A percentile compares a stretch with the other conserved stretches of the same genome.
phyloP scores from a whole-genome alignment of 2,329 filamentous ascomycete species.

The Knoxdaviesia proteae region DNA sequence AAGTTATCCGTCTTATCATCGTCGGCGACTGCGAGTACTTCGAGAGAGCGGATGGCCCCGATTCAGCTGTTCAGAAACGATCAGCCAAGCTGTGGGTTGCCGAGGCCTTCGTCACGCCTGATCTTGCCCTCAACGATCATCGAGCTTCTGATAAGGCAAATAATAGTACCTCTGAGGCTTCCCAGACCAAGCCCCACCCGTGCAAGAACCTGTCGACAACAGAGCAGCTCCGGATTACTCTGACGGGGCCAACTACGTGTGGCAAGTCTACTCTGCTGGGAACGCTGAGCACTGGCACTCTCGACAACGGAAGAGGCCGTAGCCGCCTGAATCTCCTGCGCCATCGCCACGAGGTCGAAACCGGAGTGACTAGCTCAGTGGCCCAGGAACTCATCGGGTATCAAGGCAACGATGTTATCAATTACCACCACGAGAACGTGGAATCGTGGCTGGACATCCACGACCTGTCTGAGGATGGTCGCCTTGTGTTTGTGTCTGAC shows the following conservation, averaged over 20 bases:
- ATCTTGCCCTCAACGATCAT: constrained; percentile 22
- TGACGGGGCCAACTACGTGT: constrained; percentile 75
- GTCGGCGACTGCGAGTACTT: constrained; percentile 72
- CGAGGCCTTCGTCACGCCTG: constrained; percentile 72
- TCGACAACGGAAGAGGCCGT: constrained; percentile 84
- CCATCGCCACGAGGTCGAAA: constrained; percentile 80
- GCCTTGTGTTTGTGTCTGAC: constrained; percentile 75
- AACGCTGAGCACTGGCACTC: constrained; percentile 64
- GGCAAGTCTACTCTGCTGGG: constrained; percentile 86
- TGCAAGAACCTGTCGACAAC: constrained; percentile 24
- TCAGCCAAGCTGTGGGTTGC: constrained; percentile 53
- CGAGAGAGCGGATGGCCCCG: constrained; percentile 16
- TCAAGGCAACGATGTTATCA: constrained; percentile 39
- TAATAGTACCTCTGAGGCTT: too few species aligned
- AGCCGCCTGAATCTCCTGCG: constrained; percentile 75
- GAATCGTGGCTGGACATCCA: constrained; percentile 93
- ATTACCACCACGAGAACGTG: constrained; percentile 71
- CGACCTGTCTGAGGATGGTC: constrained; percentile 47
- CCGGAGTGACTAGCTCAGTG: constrained; percentile 83
- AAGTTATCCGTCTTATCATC: constrained; percentile 59
- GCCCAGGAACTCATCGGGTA: constrained; percentile 90
- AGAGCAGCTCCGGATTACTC: constrained; percentile 65
- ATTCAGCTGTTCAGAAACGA: constrained; percentile 7
- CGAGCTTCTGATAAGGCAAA: not conserved
- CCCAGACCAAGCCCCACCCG: not conserved